Base-by-base conservation (phyloP, 768 basidiomycete species). In the Rhodotorula babjevae region DNA sequence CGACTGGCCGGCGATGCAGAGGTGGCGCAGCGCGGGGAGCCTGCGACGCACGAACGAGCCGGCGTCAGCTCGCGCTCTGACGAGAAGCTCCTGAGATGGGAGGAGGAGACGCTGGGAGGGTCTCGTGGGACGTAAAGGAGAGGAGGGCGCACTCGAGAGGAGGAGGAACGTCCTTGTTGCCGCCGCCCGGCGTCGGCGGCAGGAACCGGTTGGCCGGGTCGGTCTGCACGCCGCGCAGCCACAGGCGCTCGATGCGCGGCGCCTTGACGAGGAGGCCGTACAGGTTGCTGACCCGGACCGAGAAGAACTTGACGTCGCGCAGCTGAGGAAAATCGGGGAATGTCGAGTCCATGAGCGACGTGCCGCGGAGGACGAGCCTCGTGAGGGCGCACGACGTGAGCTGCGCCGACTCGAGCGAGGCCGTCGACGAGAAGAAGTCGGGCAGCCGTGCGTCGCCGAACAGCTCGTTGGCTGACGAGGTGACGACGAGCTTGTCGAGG, bases 261-360 rank as follows among this genome's bases (percentile, higher is more conserved):
- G 66, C 60, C 46, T 58, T 65, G 47, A 15, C 33, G n/a, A 74
- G 63, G 6, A 74, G 33, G 4, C 66, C 69, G 63, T 61, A 63
- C 7, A 74, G 63, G 63, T 70, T 71, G 23, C 25, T 21, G 27
- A 21, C 49, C 15, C 56, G 47, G 3, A 52, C 65, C 9, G 16
- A 44, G 65, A 12, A 61, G 12, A 74, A 52, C 44, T 63, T 63
- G 59, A 74, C 10, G 1, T 3, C 25, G 8, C n/a, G 8, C 18
- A 74, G 65, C 19, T 31, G 0, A 0, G 64, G 56, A n/a, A 69
- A 67, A 0, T 29, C 25, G 7, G 72, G 65, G 46, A 60, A 67
- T 23, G 31, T 49, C 15, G 58, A 55, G 19, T 74, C 73, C 42
- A 53, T 42, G 14, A 68, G 44, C 6, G 42, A 61, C 6, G 49